phyloP scores from a whole-genome alignment of 371 early-diverging fungal genomes.

The Mucor saturninus region DNA sequence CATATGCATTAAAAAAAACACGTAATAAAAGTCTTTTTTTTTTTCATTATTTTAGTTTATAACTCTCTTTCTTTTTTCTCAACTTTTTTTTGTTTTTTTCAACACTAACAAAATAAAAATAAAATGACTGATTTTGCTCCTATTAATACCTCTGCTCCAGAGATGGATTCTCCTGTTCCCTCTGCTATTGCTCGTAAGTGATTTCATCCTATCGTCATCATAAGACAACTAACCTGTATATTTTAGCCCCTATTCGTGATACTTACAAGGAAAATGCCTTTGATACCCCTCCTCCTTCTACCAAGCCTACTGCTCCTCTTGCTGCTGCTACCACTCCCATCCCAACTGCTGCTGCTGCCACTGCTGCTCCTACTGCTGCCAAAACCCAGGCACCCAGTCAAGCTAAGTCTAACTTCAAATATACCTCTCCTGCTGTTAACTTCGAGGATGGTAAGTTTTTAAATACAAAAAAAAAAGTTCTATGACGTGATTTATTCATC shows the following conservation, averaged over 20 bases:
- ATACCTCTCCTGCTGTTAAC: conserved; percentile 39
- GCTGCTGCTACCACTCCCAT: background rate
- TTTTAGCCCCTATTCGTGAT: background rate
- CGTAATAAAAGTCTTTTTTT: conserved; percentile 9
- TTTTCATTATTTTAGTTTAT: background rate
- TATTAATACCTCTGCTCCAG: conserved; percentile 12
- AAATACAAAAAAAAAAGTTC: background rate
- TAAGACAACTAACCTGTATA: conserved; percentile 1
- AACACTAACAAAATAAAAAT: background rate
- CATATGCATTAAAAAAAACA: conserved; percentile 14
- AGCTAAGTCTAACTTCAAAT: background rate
- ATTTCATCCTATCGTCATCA: background rate
- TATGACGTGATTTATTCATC: background rate
- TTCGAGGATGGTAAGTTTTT: conserved; percentile 52
- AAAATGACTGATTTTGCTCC: conserved; percentile 19
- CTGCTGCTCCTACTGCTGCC: background rate
- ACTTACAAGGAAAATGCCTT: conserved; percentile 9
- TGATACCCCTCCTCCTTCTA: conserved; percentile 26
- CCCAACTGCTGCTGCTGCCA: background rate
- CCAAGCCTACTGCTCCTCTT: conserved; percentile 1
- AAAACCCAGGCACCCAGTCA: background rate
- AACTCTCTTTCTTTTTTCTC: conserved; percentile 2
- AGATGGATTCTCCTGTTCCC: conserved; percentile 15
- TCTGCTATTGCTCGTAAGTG: conserved; percentile 17
- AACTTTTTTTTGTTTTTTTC: background rate